A percentile compares a stretch with the other conserved stretches of the same genome.
Conservation (phyloP, 2,329 filamentous ascomycete genomes). For the Fusarium sulawesiense region DNA sequence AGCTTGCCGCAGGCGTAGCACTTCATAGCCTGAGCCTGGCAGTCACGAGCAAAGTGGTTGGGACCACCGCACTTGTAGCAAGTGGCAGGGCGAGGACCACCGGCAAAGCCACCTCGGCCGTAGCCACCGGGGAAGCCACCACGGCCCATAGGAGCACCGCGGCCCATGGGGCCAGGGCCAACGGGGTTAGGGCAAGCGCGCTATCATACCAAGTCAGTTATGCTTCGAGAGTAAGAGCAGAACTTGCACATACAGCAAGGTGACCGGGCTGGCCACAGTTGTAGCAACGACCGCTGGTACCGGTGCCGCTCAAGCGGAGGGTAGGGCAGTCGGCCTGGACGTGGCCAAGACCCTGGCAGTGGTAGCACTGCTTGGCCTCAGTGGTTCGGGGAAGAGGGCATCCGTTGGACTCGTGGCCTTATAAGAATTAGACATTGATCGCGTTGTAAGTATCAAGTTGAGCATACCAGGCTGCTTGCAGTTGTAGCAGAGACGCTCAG, state of each 20-base stretch:
- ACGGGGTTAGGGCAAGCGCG: conserved; percentile 86
- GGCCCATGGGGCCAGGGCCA: conserved; percentile 65
- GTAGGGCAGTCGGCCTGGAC: conserved; percentile 99
- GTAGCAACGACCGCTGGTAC: conserved; percentile 91
- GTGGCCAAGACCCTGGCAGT: conserved; percentile 97
- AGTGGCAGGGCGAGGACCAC: conserved; percentile 74
- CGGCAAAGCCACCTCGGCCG: conserved; percentile 79
- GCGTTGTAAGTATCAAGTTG: background rate
- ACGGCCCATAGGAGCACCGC: conserved; percentile 75
- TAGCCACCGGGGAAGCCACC: conserved; percentile 73
- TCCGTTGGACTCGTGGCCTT: conserved; percentile 94
- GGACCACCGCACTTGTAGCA: conserved; percentile 85
- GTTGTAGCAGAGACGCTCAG: conserved; percentile 99
- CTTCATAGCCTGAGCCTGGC: conserved; percentile 98
- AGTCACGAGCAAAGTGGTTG: conserved; percentile 98
- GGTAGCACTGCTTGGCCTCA: conserved; percentile 99
- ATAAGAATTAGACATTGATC: conserved; percentile 14
- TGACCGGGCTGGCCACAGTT: conserved; percentile 95
- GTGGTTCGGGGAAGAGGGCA: conserved; percentile 97
- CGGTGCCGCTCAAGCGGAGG: conserved; percentile 86
- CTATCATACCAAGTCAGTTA: conserved; percentile 53
- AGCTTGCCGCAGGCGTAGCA: conserved; percentile 98
- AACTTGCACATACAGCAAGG: conserved; percentile 74
- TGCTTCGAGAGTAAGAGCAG: background rate
- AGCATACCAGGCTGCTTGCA: conserved; percentile 85